Base-by-base conservation (phyloP, 1,284 basidiomycete species). In the Blastosporella zonata region DNA sequence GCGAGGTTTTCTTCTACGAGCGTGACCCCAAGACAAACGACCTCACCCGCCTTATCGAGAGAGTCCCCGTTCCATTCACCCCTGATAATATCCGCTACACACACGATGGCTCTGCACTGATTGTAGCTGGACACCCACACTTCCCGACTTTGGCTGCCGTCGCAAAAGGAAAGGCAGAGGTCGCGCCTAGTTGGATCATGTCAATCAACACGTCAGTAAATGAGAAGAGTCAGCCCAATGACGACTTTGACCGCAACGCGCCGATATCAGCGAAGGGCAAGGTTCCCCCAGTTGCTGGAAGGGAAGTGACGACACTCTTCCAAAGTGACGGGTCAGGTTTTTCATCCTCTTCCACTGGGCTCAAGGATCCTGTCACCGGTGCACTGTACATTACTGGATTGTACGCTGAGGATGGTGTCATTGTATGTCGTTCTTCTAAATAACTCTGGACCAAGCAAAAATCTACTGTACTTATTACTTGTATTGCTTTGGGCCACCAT, bases 121-220 rank as follows among this genome's bases (percentile, higher is more conserved):
- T 86, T 49, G 79, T 79, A 13, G 70, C 79, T 0, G 85, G 87
- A 0, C 86, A 87, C 55, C 79, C 86, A 0, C 70, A 82, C 57
- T 81, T 84, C 58, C 75, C 75, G 0, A 64, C 72, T 4, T 61
- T 87, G 27, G 55, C 67, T 20, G 57, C 56, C 3, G 65, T 85
- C 6, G 74, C 77, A 2, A 70, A 65, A 25, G 70, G 71, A 50
- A 70, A 72, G 50, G 59, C 65, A 0, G 63, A 60, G 1, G 67
- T 53, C 0, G 66, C 78, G 2, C 72, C 78, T 1, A 84, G 81
- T 51, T 86, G 84, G 83, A 72, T 79, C 2, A 63, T 76, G 1
- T 66, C 71, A 2, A 66, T 84, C 42, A 52, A 62, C 2, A 59
- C 63, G 8, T 52, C 54, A 20, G 46, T 35, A 5, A 41, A 22